phyloP scores from a whole-genome alignment of 306 rosid species.

The Biancaea sappan region DNA sequence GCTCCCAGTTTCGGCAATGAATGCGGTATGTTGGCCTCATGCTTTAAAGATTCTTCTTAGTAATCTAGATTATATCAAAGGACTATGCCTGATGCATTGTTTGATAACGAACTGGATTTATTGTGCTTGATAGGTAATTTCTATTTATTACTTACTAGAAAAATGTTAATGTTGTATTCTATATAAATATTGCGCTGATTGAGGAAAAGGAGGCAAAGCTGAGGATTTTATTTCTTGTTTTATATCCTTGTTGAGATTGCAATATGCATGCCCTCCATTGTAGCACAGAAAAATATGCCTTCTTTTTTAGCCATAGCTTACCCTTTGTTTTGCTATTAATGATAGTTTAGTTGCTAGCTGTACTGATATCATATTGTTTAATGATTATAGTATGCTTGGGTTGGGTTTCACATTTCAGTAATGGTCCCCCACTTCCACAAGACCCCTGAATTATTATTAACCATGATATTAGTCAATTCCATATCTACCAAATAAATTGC shows the following conservation, averaged over 20 bases:
- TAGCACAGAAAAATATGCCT: not conserved
- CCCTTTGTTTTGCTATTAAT: not conserved
- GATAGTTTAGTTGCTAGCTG: not conserved
- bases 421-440: not conserved
- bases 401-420: not conserved
- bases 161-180: not conserved
- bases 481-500: not conserved
- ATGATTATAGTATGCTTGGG: not conserved
- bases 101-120: not conserved
- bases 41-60: conserved; percentile 15
- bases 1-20: conserved; percentile 99
- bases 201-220: not conserved
- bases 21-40: conserved; percentile 69
- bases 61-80: conserved; percentile 4
- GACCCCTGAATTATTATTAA: not conserved
- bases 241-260: too few relatives aligned
- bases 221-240: too few relatives aligned
- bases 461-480: not conserved
- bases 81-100: not conserved
- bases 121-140: not conserved
- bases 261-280: not conserved
- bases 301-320: not conserved
- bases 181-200: not conserved
- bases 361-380: not conserved
- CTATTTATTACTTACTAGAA: not conserved